Percentiles rank a stretch among this genome's conserved stretches.
phyloP scores from a whole-genome alignment of 306 rosid species.

The Hippophae tibetana region DNA sequence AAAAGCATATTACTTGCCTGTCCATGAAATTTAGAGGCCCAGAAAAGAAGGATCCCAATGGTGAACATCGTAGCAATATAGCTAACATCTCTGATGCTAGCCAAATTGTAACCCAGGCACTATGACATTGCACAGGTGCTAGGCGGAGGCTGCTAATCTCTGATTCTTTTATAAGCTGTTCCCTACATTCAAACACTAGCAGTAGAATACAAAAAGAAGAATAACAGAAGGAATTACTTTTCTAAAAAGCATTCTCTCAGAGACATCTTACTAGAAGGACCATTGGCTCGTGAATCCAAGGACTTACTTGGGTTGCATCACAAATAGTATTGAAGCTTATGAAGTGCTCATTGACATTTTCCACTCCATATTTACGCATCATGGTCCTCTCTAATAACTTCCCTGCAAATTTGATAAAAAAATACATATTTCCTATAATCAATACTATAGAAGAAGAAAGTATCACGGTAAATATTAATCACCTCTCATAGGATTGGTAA shows the following conservation, averaged over 20 bases:
- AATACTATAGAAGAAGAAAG: constrained; percentile 8
- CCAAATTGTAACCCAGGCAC: no score
- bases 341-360: constrained; percentile 68
- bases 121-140: no score
- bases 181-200: no score
- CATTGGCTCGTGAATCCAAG: not conserved
- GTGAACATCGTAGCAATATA: not conserved
- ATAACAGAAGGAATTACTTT: not conserved
- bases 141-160: no score
- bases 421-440: not conserved
- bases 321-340: constrained; percentile 95
- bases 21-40: no score
- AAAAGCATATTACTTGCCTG: no score
- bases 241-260: not conserved
- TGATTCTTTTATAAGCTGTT: no score
- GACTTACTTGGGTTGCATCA: constrained; percentile 86
- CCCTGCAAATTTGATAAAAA: constrained; percentile 36
- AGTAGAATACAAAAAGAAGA: no score
- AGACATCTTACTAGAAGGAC: not conserved
- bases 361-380: constrained; percentile 83
- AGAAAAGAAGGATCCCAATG: constrained; percentile 1
- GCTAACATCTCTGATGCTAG: no score
- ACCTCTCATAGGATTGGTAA: no score
- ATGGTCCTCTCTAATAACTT: constrained; percentile 73
- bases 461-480: no score